Conservation (phyloP, 1,284 basidiomycete genomes). For the Puccinia horiana region DNA sequence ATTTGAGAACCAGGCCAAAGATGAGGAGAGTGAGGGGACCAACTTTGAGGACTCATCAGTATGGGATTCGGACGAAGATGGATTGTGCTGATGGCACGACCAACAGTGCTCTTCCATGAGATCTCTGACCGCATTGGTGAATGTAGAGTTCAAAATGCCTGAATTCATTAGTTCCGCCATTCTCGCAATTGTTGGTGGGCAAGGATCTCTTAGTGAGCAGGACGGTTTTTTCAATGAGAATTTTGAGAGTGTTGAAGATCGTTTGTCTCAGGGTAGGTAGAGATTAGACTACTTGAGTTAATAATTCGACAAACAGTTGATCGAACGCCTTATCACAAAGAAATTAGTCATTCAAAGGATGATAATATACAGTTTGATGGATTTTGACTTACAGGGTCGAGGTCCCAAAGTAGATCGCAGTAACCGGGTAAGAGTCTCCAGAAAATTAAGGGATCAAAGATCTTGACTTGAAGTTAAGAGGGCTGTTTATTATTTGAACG, state of each 20-base stretch:
- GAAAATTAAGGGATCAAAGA: slow-evolving; percentile 88
- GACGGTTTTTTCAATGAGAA: slow-evolving; percentile 75
- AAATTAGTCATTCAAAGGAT: not conserved
- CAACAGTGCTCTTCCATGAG: slow-evolving; percentile 38
- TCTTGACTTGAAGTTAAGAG: slow-evolving; percentile 73
- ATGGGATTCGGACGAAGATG: not conserved
- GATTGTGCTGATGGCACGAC: not conserved
- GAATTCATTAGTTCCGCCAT: slow-evolving; percentile 19
- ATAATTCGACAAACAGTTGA: slow-evolving; percentile 75
- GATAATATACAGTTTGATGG: not conserved
- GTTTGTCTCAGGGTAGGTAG: slow-evolving; percentile 80
- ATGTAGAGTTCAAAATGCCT: slow-evolving; percentile 6
- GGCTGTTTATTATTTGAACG: slow-evolving; percentile 42
- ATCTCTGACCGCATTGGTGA: slow-evolving; percentile 36
- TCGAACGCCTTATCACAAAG: slow-evolving; percentile 66
- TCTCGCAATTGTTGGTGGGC: not conserved
- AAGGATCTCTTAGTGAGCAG: slow-evolving; percentile 39
- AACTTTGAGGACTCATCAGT: not conserved
- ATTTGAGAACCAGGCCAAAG: slow-evolving; percentile 19
- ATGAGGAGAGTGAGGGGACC: not conserved
- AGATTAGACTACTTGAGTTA: slow-evolving; percentile 85
- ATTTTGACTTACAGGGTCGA: slow-evolving; percentile 59
- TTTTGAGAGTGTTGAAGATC: slow-evolving; percentile 77
- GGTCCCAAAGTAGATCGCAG: slow-evolving; percentile 80
- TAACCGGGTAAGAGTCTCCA: slow-evolving; percentile 72